Conservation (phyloP, 805 yeast genomes). For the Grigorovia humatica region DNA sequence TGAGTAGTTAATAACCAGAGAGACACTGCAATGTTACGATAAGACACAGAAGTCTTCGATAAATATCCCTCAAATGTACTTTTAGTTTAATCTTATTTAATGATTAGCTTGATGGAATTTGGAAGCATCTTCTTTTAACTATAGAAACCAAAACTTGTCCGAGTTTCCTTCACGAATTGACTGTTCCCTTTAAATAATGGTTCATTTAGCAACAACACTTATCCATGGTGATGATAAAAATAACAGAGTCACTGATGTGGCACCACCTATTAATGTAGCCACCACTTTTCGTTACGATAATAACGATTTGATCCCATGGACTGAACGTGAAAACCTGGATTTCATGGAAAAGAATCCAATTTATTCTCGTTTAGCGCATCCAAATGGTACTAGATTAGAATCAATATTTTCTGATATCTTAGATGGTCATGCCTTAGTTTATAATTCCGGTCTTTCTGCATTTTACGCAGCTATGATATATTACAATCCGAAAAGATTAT, state of each 20-base stretch:
- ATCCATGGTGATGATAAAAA: conserved; percentile 64
- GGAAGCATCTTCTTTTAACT: too few relatives aligned
- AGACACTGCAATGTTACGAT: too few relatives aligned
- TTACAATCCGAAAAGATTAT: conserved; percentile 61
- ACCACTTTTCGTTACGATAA: conserved; percentile 65
- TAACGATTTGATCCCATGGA: conserved; percentile 42
- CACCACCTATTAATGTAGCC: conserved; percentile 72
- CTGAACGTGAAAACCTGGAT: conserved; percentile 28
- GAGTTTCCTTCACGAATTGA: too few relatives aligned
- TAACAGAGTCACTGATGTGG: conserved; percentile 51
- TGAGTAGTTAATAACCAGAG: too few relatives aligned
- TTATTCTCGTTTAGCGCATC: conserved; percentile 71
- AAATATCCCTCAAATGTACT: too few relatives aligned
- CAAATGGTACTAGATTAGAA: conserved; percentile 61
- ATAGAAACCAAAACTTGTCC: too few relatives aligned
- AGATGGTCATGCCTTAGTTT: conserved; percentile 56
- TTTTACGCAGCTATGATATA: conserved; percentile 64
- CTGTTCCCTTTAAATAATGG: conserved; percentile 2
- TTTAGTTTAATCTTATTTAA: too few relatives aligned
- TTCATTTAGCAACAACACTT: conserved; percentile 38
- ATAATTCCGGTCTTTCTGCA: conserved; percentile 74
- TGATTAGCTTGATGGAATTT: too few relatives aligned
- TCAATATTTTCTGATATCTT: conserved; percentile 49
- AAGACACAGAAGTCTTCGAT: too few relatives aligned
- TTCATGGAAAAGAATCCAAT: conserved; percentile 31